phyloP scores from a whole-genome alignment of 306 rosid species.

The Sindora glabra region DNA sequence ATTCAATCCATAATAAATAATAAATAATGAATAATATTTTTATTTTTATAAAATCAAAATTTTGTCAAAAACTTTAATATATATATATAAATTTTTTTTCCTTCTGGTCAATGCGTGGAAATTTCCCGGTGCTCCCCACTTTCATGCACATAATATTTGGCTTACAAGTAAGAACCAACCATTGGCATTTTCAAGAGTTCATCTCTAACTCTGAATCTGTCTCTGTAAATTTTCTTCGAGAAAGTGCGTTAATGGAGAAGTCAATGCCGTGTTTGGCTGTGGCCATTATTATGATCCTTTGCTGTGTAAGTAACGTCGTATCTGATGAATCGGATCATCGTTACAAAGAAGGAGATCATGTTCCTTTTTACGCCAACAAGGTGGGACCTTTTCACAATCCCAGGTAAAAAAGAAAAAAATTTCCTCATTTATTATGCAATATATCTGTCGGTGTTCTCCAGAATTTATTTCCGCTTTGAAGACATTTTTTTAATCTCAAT shows the following conservation, averaged over 20 bases:
- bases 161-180: constrained; percentile 7
- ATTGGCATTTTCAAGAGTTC: constrained; percentile 2
- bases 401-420: too few species aligned
- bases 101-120: constrained; percentile 19
- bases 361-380: constrained; percentile 54
- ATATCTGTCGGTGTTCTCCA: too few species aligned
- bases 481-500: not conserved
- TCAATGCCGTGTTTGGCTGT: constrained; percentile 29
- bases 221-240: not conserved
- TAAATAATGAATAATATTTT: too few species aligned
- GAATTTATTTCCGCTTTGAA: too few species aligned
- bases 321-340: constrained; percentile 51
- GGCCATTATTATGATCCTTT: constrained; percentile 27
- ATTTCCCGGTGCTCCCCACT: constrained; percentile 8
- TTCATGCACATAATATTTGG: constrained; percentile 16
- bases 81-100: not conserved
- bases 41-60: too few species aligned
- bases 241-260: constrained; percentile 30
- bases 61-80: too few species aligned
- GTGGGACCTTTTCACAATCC: constrained; percentile 66
- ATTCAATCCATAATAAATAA: too few species aligned
- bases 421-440: too few species aligned
- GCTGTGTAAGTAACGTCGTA: constrained; percentile 25
- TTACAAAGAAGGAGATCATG: constrained; percentile 40
- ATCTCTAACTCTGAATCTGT: not conserved